Base-by-base conservation (phyloP, 1,139 yeast genomes). In the Diutina siamensis region DNA sequence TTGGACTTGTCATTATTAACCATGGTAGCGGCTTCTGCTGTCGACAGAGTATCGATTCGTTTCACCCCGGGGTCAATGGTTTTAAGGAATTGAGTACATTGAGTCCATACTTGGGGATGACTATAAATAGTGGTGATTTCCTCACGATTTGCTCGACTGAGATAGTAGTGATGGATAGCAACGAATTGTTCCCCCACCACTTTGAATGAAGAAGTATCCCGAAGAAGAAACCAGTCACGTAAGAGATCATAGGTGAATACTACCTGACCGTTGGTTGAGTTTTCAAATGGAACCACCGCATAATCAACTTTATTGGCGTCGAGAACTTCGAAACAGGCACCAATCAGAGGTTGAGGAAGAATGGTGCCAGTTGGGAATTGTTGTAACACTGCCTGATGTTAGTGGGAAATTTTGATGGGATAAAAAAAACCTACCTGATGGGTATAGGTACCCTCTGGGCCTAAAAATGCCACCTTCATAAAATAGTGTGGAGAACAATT, bases 91-190 rank as follows among this genome's bases (percentile, higher is more conserved):
- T 60, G 2, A 74, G 68, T 42, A 86, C 82, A 38, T 59, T 92
- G 98, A 3, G 97, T 94, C 98, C 98, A 92, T 0, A 88, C 98
- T 59, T 92, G 98, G 3, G 98, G 97, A 61, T 92, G 98, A 2
- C 96, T 83, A 63, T 85, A 85, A 22, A 92, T 72, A 35, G 72
- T 75, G 15, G 64, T 63, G 46, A 82, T 71, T 17, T 72, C 60
- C 1, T 79, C 54, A 31, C 67, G 18, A 13, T 35, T 67, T 17
- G 75, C 67, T 45, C 72, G 68, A 1, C 81, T 67, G 46, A 88
- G 68, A 46, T 89, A 65, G 58, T 83, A 81, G 63, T 92, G 97
- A 49, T 81, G 83, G 48, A 92, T 85, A 0, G 83, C 64, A 2
- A 92, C 97, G 57, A 77, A 83, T 53, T 85, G 89, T 54, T 87